Conservation (phyloP, 1,139 yeast species). For the Blastobotrys ciferrii region DNA sequence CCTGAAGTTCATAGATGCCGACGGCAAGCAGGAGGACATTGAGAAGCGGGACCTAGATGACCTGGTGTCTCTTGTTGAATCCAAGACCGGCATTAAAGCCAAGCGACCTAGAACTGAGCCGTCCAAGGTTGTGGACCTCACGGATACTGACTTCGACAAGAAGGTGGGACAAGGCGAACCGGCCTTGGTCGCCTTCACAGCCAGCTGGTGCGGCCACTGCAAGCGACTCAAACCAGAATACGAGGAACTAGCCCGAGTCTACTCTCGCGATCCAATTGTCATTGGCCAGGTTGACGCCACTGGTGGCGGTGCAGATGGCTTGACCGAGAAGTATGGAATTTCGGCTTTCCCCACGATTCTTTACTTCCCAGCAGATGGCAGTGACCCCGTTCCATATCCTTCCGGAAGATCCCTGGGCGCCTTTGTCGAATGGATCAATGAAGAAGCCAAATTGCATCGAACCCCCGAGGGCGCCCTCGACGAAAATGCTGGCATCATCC, state of each 20-base stretch:
- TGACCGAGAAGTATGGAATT: constrained; percentile 46
- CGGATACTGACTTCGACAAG: constrained; percentile 28
- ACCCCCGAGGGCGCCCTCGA: constrained; percentile 51
- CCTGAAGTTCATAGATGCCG: constrained; percentile 51
- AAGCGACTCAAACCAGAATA: constrained; percentile 62
- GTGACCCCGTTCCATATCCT: constrained; percentile 43
- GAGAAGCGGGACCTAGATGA: constrained; percentile 43
- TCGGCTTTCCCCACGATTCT: constrained; percentile 54
- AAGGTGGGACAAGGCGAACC: constrained; percentile 26
- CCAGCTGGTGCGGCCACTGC: constrained; percentile 82
- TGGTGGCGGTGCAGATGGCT: constrained; percentile 45
- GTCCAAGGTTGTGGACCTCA: constrained; percentile 42
- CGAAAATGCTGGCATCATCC: constrained; percentile 55
- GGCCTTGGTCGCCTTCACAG: constrained; percentile 51
- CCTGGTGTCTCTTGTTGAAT: constrained; percentile 49
- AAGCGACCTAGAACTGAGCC: constrained; percentile 29
- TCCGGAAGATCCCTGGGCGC: constrained; percentile 46
- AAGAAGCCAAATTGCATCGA: constrained; percentile 52
- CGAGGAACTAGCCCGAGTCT: constrained; percentile 56
- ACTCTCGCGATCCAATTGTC: constrained; percentile 45
- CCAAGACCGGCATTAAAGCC: constrained; percentile 42
- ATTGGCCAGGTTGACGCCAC: constrained; percentile 52
- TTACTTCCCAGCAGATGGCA: constrained; percentile 44
- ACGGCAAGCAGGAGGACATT: constrained; percentile 30
- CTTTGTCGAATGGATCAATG: constrained; percentile 52